phyloP scores from a whole-genome alignment of 1,284 basidiomycete species.

The Cryptococcus deneoformans region DNA sequence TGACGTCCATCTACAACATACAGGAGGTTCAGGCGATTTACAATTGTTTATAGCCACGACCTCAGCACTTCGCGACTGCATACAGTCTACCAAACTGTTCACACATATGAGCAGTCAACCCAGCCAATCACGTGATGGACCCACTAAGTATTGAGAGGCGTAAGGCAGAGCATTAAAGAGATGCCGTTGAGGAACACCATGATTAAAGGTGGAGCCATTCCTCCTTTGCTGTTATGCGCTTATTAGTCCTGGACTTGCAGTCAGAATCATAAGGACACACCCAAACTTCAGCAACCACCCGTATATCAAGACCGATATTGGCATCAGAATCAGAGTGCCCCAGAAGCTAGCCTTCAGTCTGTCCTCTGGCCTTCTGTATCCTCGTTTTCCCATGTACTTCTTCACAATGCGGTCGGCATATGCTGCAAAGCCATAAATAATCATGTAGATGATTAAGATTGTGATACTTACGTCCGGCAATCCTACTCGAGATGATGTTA shows the following conservation, averaged over 20 bases:
- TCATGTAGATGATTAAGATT: not conserved
- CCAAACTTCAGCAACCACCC: conserved; percentile 41
- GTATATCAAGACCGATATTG: conserved; percentile 44
- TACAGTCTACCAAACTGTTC: conserved; percentile 53
- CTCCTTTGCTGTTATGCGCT: conserved; percentile 22
- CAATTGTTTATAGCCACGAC: conserved; percentile 50
- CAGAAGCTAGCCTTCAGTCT: conserved; percentile 56
- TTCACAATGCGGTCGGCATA: conserved; percentile 57
- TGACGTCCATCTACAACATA: not conserved
- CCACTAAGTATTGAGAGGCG: conserved; percentile 57
- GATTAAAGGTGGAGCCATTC: conserved; percentile 39
- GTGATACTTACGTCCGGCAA: conserved; percentile 52
- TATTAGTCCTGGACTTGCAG: not conserved
- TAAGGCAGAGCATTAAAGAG: conserved; percentile 51
- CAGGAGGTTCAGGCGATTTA: conserved; percentile 5
- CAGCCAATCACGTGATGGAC: not conserved
- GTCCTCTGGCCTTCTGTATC: conserved; percentile 59
- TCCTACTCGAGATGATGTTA: conserved; percentile 59
- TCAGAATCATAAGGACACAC: conserved; percentile 3
- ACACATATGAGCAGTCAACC: not conserved
- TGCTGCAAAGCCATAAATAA: conserved; percentile 19
- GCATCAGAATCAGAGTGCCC: conserved; percentile 54
- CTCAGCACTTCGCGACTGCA: conserved; percentile 58
- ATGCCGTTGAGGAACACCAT: conserved; percentile 50
- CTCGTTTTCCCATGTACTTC: conserved; percentile 53